These are phyloP conservation scores for Ogataea kodamae DNA, from an alignment of 805 yeast genomes.

Conservation along the genomic window DNA sequence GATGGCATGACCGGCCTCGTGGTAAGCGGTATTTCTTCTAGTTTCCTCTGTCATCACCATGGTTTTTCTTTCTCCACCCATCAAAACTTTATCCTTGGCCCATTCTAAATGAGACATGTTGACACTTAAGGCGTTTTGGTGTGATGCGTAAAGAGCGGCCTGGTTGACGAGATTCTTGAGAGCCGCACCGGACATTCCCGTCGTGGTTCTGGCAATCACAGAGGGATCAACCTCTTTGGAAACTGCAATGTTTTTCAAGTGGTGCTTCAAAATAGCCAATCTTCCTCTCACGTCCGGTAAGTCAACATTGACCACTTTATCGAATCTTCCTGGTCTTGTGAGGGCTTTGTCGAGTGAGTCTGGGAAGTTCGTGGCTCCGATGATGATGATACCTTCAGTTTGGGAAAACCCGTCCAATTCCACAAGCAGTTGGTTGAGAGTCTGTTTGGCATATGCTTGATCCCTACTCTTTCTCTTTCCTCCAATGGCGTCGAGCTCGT, in stretches of 20 bases:
- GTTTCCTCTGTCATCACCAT: conserved; percentile 97
- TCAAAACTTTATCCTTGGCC: conserved; percentile 97
- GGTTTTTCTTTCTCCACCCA: conserved; percentile 97
- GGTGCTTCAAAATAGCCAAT: conserved; percentile 84
- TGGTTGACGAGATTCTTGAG: conserved; percentile 93
- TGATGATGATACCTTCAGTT: conserved; percentile 87
- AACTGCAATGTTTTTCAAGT: conserved; percentile 85
- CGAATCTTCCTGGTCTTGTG: conserved; percentile 98
- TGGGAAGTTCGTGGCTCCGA: conserved; percentile 98
- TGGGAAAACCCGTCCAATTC: conserved; percentile 96
- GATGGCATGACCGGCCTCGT: conserved; percentile 99
- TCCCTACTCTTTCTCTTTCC: conserved; percentile 96
- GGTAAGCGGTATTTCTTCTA: conserved; percentile 91
- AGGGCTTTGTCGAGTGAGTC: conserved; percentile 94
- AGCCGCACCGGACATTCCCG: conserved; percentile 98
- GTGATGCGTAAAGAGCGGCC: conserved; percentile 97
- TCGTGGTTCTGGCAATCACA: conserved; percentile 92
- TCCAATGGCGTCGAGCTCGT: conserved; percentile 98
- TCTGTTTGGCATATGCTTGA: conserved; percentile 97
- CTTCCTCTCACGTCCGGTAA: conserved; percentile 98
- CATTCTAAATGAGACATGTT: conserved; percentile 92
- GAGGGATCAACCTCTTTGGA: conserved; percentile 84
- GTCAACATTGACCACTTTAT: conserved; percentile 91
- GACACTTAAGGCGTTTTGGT: conserved; percentile 83
- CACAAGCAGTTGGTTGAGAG: conserved; percentile 90